Base-by-base conservation (phyloP, 805 yeast species). In the Starmerella cellae region DNA sequence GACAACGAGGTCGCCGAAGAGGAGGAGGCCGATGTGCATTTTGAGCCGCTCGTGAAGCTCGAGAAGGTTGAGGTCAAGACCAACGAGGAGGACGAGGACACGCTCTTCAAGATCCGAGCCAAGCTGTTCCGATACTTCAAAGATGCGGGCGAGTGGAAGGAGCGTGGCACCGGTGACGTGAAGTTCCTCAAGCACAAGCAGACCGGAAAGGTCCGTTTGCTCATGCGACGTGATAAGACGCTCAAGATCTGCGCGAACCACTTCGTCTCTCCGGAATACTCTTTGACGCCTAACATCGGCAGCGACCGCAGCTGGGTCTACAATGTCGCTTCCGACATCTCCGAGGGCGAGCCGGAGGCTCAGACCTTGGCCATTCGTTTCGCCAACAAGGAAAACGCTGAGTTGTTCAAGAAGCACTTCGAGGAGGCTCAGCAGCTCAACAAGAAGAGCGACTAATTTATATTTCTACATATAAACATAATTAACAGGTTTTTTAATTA, bases 151-250 rank as follows among this genome's bases (percentile, higher is more conserved):
- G 97, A 91, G 67, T 91, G 98, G 98, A 91, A 91, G 66, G 98
- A 91, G 73, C 82, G 98, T 71, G 98, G 98, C 57, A 84, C 95
- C 28, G 98, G 98, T 59, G 98, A 91, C 60, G 95, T 85, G 56
- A 84, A 91, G 67, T 83, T 91, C 66, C 75, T 91, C 62, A 72
- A 88, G 69, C 95, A 88, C 70, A 85, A 84, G 65, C 67, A 67
- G 48, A 69, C 83, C 45, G 73, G 74, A 45, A 87, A 84, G 68
- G 83, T 82, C 51, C 80, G 98, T 70, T 66, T 91, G 53, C 71
- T 91, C 60, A 91, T 91, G 98, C 84, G 98, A 76, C 84, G 98
- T 71, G 98, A 91, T 70, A 88, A 88, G 73, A 91, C 97, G 43
- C 74, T 91, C 61, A 91, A 91, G 73, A 80, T 91, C 59, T 91